Conservation (phyloP, 2,329 filamentous ascomycete genomes). For the Talaromyces amestolkiae region DNA sequence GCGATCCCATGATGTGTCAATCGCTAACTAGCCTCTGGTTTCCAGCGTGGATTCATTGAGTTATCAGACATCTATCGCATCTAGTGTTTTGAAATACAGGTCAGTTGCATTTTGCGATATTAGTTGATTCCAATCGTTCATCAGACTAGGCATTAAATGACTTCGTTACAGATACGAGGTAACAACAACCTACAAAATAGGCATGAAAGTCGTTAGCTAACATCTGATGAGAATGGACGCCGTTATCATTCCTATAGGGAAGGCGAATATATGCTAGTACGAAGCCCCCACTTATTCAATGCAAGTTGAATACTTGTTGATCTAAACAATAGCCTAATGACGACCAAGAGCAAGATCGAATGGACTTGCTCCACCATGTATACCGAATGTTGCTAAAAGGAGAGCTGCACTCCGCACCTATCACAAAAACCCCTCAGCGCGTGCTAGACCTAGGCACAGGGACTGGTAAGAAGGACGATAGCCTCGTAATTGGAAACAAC, state of each 20-base stretch:
- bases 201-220: neutral
- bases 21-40: neutral
- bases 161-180: constrained; percentile 18
- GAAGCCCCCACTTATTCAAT: neutral
- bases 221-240: constrained; percentile 24
- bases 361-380: constrained; percentile 37
- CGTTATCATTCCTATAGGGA: constrained; percentile 27
- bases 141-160: neutral
- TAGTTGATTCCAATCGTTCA: neutral
- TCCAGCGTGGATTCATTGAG: constrained; percentile 16
- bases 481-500: neutral
- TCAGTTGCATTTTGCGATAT: constrained; percentile 2
- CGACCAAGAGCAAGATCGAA: constrained; percentile 35
- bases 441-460: constrained; percentile 43
- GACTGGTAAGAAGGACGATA: neutral
- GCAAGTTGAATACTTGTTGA: neutral
- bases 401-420: constrained; percentile 32
- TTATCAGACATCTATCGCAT: constrained; percentile 17
- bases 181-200: neutral
- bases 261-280: constrained; percentile 27
- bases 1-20: neutral
- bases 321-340: constrained; percentile 31
- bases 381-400: constrained; percentile 31
- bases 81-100: constrained; percentile 20
- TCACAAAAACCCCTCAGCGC: constrained; percentile 24